Conservation (phyloP, 352 stramenopile genomes). For the Pythium chondricola region DNA sequence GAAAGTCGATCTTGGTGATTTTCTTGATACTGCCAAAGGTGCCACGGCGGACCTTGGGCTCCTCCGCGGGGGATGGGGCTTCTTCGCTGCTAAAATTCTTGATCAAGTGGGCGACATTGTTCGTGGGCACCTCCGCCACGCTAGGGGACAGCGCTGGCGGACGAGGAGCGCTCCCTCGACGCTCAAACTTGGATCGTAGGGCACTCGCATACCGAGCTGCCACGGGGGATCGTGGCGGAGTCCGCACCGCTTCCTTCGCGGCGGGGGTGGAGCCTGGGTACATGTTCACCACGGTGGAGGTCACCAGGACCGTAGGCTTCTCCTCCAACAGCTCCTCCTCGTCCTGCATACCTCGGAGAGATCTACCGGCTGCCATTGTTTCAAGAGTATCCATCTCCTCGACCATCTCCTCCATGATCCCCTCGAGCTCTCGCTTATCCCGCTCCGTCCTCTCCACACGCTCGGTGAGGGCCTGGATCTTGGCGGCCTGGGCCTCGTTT, state of each 20-base stretch:
- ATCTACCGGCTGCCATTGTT: too few species aligned
- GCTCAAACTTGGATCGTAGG: slow-evolving; percentile 20
- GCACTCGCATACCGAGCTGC: slow-evolving; percentile 48
- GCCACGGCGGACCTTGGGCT: background rate
- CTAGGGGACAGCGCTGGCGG: slow-evolving; percentile 5
- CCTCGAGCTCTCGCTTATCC: slow-evolving; percentile 56
- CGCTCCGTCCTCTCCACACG: slow-evolving; percentile 34
- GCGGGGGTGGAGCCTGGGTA: background rate
- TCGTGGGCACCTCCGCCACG: slow-evolving; percentile 15
- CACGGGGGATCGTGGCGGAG: too few species aligned
- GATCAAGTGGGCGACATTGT: slow-evolving; percentile 60
- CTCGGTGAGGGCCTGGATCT: slow-evolving; percentile 42
- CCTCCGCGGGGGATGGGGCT: background rate
- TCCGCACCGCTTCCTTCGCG: slow-evolving; percentile 32
- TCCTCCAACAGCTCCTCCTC: slow-evolving; percentile 10
- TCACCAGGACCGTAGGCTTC: slow-evolving; percentile 13
- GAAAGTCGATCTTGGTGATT: slow-evolving; percentile 17
- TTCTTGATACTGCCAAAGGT: slow-evolving; percentile 14
- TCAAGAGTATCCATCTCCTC: slow-evolving; percentile 34
- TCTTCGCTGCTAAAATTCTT: slow-evolving; percentile 58
- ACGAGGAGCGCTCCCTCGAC: slow-evolving; percentile 8
- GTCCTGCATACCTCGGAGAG: slow-evolving; percentile 4
- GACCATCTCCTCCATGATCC: slow-evolving; percentile 50
- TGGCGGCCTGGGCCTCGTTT: slow-evolving; percentile 50
- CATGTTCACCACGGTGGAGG: slow-evolving; percentile 3